These are phyloP conservation scores for Penicillium sp. DNA, from an alignment of 2,329 filamentous ascomycete species.

Conservation along the genomic window DNA sequence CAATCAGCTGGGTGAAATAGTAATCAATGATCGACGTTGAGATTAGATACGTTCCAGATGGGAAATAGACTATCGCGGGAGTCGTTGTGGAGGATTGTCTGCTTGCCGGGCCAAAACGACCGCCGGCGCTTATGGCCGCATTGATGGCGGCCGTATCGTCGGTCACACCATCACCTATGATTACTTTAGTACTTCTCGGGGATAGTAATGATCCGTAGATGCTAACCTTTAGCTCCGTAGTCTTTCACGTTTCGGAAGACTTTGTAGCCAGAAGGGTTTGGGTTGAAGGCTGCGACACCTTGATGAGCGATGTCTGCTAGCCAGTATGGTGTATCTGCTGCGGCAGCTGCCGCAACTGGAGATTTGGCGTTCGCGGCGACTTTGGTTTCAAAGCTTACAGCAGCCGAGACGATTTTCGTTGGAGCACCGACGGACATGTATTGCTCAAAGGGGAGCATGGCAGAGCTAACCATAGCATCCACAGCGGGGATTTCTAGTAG, in stretches of 20 bases:
- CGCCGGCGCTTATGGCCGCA: conserved; percentile 44
- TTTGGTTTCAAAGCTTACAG: neutral
- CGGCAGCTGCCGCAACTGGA: neutral
- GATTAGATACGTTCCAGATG: conserved; percentile 58
- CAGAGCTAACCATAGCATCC: conserved; percentile 17
- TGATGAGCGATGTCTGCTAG: conserved; percentile 32
- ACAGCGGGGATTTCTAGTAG: conserved; percentile 20
- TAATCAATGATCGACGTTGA: conserved; percentile 58
- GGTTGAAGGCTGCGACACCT: conserved; percentile 29
- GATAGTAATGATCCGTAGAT: conserved; percentile 24
- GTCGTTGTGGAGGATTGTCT: conserved; percentile 48
- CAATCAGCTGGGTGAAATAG: conserved; percentile 62
- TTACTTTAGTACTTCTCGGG: conserved; percentile 35
- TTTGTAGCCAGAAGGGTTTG: conserved; percentile 23
- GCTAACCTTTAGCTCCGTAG: conserved; percentile 31
- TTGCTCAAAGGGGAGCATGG: conserved; percentile 13
- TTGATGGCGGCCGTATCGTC: conserved; percentile 59
- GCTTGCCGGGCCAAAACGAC: conserved; percentile 43
- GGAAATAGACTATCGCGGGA: conserved; percentile 58
- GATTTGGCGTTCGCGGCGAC: neutral
- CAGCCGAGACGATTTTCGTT: conserved; percentile 6
- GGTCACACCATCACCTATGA: conserved; percentile 47
- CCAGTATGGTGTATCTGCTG: conserved; percentile 31
- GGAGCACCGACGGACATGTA: conserved; percentile 18
- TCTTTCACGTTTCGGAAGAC: conserved; percentile 33